phyloP scores from a whole-genome alignment of 2,329 filamentous ascomycete species.

The Exophiala alcalophila region DNA sequence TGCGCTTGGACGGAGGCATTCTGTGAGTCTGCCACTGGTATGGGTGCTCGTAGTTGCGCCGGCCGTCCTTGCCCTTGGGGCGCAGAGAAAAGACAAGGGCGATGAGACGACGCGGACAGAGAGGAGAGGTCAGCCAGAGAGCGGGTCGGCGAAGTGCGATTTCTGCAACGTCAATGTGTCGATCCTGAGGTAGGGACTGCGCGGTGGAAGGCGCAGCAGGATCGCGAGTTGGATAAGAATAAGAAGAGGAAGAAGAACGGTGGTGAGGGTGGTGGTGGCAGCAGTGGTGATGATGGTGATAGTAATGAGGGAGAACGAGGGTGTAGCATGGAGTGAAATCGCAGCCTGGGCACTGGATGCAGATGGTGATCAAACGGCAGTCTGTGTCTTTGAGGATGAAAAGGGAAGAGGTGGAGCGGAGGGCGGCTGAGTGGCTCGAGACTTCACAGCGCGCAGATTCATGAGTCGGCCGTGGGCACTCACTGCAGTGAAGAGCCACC shows the following conservation, averaged over 20 bases:
- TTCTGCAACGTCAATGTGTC: conserved; percentile 29
- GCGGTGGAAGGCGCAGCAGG: conserved; percentile 9
- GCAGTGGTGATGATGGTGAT: not conserved
- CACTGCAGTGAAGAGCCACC: no score
- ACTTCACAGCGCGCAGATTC: no score
- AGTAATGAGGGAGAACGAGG: not conserved
- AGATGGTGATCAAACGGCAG: not conserved
- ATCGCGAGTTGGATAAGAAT: conserved; percentile 7
- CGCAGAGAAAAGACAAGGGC: not conserved
- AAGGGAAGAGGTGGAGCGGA: not conserved
- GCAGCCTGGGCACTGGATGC: conserved; percentile 5
- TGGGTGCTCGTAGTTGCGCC: not conserved
- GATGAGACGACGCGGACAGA: no score
- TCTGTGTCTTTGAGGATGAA: conserved; percentile 1
- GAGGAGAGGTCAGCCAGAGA: no score
- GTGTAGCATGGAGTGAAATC: conserved; percentile 9
- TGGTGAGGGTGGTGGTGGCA: not conserved
- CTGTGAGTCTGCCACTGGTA: conserved; percentile 1
- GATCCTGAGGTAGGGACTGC: conserved; percentile 25
- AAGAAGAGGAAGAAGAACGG: not conserved
- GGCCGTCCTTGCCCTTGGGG: not conserved
- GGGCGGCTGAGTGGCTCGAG: no score
- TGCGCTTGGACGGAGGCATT: conserved; percentile 30
- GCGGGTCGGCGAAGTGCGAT: conserved; percentile 14
- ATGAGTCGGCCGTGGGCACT: no score